A percentile compares a stretch with the other conserved stretches of the same genome.
These are phyloP conservation scores for Geopyxis carbonaria DNA, from an alignment of 495 filamentous ascomycete species.

Conservation along the genomic window DNA sequence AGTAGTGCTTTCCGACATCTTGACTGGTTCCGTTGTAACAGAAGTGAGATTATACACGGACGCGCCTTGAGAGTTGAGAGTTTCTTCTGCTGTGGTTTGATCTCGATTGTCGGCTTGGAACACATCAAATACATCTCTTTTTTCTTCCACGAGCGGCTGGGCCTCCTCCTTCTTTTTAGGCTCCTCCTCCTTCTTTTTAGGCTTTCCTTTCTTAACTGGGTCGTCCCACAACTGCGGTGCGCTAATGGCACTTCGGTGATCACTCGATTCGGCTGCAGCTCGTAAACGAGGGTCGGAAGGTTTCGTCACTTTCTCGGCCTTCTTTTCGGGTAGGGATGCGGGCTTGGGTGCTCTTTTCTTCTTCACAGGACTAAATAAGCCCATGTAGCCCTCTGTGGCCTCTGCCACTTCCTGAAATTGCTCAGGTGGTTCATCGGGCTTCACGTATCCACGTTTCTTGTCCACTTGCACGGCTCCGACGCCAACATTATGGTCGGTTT, in stretches of 20 bases:
- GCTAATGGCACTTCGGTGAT: constrained; percentile 18
- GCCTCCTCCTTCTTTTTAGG: not conserved
- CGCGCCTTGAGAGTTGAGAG: too few species aligned
- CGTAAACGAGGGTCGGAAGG: constrained; percentile 14
- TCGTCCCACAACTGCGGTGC: constrained; percentile 22
- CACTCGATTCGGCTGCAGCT: constrained; percentile 7
- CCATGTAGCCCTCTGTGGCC: constrained; percentile 19
- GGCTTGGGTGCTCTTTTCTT: constrained; percentile 16
- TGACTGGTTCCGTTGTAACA: too few species aligned
- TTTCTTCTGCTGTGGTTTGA: too few species aligned
- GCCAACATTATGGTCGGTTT: not conserved
- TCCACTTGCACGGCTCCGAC: too few species aligned
- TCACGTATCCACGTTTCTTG: too few species aligned
- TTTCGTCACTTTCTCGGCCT: constrained; percentile 1
- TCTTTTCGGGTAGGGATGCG: constrained; percentile 14
- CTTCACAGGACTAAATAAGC: constrained; percentile 21
- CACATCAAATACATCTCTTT: not conserved
- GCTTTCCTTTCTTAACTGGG: not conserved
- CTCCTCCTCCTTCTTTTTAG: constrained; percentile 6
- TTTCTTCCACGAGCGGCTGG: not conserved
- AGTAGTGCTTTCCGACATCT: constrained; percentile 13
- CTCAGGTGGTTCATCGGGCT: too few species aligned
- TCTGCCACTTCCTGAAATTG: too few species aligned
- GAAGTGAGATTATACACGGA: too few species aligned
- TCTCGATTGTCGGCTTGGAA: too few species aligned